Conservation (phyloP, 2,329 filamentous ascomycete species). For the Colletotrichum agaves region DNA sequence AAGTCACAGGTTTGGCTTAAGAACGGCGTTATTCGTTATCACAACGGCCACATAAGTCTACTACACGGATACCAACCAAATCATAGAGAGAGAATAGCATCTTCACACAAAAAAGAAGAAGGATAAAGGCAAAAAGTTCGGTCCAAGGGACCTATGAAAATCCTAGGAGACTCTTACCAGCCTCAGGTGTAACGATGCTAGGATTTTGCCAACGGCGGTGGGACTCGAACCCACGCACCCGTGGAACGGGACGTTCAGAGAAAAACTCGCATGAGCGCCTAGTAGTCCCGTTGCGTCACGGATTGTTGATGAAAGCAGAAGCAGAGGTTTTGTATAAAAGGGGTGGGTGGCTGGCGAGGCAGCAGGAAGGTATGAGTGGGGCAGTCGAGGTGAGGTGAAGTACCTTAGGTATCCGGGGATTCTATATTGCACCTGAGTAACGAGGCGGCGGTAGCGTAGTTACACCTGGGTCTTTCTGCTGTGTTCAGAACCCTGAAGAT, state of each 20-base stretch:
- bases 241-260: conserved; percentile 7
- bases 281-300: conserved; percentile 4
- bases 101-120: not conserved
- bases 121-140: conserved; percentile 16
- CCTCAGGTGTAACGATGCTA: conserved; percentile 25
- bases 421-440: not conserved
- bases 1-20: too few species aligned
- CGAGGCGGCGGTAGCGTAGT: too few species aligned
- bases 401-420: not conserved
- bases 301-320: conserved; percentile 2
- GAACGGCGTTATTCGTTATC: too few species aligned
- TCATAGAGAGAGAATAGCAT: too few species aligned
- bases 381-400: not conserved
- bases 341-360: not conserved
- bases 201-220: conserved; percentile 17
- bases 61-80: too few species aligned
- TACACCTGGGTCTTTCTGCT: too few species aligned
- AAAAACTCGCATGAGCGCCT: conserved; percentile 5
- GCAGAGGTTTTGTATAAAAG: not conserved
- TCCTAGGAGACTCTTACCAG: conserved; percentile 22
- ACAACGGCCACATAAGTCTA: too few species aligned
- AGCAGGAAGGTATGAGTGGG: conserved; percentile 10
- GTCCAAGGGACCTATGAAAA: conserved; percentile 6
- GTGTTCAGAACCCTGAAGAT: too few species aligned
- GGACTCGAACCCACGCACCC: conserved; percentile 24